Evolutionary conservation across 2,329 filamentous ascomycete genomes (phyloP), one percentile per base, ranked within the genome.

Genomic region (Colletotrichum chrysophilum): DNA sequence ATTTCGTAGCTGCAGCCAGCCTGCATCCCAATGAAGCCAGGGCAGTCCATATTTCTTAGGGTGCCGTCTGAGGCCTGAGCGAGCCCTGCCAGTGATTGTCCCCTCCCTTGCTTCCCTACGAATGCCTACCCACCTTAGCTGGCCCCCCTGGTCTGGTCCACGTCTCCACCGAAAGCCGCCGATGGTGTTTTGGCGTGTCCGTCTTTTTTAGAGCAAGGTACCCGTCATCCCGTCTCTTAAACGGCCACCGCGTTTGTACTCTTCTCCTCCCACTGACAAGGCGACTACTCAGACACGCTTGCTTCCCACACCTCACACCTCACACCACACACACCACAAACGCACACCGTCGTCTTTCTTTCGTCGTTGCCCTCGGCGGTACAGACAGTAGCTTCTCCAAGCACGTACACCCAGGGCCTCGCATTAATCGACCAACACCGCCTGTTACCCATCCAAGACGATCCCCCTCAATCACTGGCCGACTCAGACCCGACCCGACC

Each of bases 171-270:
- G n/a, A 30, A 28, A n/a, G 36, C 30, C 55, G 30, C 66, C 32
- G 32, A 26, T 60, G 58, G 48, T 62, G 65, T 73, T 56, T 62
- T 67, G 64, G 52, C 55, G 14, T 21, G 48, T 64, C 48, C 69
- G 73, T 70, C 30, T 34, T 43, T 68, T 73, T 73, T 72, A 64
- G 69, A 71, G 64, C 38, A 64, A 68, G 56, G 62, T 52, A 75
- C 64, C 62, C 64, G 69, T 68, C 43, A 56, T 64, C 64, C 70
- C 62, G 52, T 68, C 43, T 36, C 38, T 43, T 12, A 56, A 56
- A n/a, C 55, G 16, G 28, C 9, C 64, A 30, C 52, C 70, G 43
- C 43, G 32, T 26, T 64, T 62, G 73, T 72, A 68, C 70, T 43
- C 28, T 55, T 69, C 73, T 72, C 73, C 30, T 43, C 28, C 48